Base-by-base conservation (phyloP, 2,329 filamentous ascomycete species). In the Aspergillus sp. region DNA sequence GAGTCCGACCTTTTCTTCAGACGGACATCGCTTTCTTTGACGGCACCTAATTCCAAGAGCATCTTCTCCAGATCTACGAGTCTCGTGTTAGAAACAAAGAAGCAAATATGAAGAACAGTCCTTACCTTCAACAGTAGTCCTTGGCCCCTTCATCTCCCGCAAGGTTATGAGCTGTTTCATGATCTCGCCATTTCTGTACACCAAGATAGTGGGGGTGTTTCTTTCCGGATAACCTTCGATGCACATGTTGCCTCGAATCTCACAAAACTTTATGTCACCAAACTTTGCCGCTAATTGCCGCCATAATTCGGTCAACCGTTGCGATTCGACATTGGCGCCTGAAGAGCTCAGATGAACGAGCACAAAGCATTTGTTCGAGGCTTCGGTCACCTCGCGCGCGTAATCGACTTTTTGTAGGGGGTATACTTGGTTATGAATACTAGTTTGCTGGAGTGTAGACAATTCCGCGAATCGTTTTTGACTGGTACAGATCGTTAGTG, bases 201-300 rank as follows among this genome's bases (percentile, higher is more conserved):
- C 86, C 64, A 99, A 74, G 38, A 99, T 92, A 0, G 95, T 99
- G 1, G 95, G 95, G 60, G 92, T 96, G 75, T 99, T 99, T 59
- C 86, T 85, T 70, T 98, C 95, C 1, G 95, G 95, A 76, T 99
- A 99, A 42, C 92, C 92, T 75, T 98, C 95, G 68, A 99, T 97
- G 60, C 95, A 96, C 79, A 97, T 87, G 72, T 92, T 88, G 6
- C 89, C 95, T 68, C 89, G 86, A 68, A 99, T 98, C 79, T 98
- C 91, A 75, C 94, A 98, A 78, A 99, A 99, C 79, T 99, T 99
- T 75, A 99, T 82, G 66, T 99, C 94, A 19, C 92, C 92, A 72
- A 92, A 99, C 71, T 94, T 92, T 61, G 78, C 80, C 0, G 95
- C 94, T 42, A 95, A 84, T 71, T 92, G 87, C 38, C 89, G 84